Evolutionary conservation across 768 basidiomycete species (phyloP), one percentile per base, ranked within the genome.

Genomic region (Kwoniella pini): DNA sequence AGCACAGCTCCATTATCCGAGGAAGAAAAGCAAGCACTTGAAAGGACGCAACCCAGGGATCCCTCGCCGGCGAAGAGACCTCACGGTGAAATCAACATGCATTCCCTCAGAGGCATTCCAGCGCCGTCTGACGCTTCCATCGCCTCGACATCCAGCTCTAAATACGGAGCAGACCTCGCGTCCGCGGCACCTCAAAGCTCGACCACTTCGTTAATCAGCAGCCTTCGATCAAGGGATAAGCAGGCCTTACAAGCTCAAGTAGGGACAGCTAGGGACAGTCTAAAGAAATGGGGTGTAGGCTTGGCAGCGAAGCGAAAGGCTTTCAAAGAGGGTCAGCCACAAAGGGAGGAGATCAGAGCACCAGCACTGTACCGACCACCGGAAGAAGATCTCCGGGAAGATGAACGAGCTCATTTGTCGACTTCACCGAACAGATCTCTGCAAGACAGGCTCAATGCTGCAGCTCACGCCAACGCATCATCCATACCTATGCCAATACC

Each of bases 241-340:
- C 88, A 93, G 76, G 89, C 89, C 6, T 80, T 94, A 43, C 87
- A 86, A 64, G 87, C 89, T 68, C 85, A 88, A 0, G 90, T 79
- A 26, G 71, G 63, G 24, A 62, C 75, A 36, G 79, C 92, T 12
- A 89, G 88, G 74, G 94, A 96, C 72, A 84, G 89, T 9, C 87
- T 96, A 83, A 86, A 88, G 60, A 95, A 95, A 75, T 95, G 91
- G 91, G 87, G 91, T 22, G 87, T 86, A 26, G 90, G 86, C 59
- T 93, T 90, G 88, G 74, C 74, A 4, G 74, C 76, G 81, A 84
- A 77, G 56, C 49, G 79, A 1, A 40, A 64, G 33, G 55, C 55
- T 12, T 60, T 60, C 10, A 26, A 30, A 27, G 51, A 55, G 0
- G 30, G 46, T 12, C 5, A 22, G 9, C 44, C 55, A 9, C 40